These are phyloP conservation scores for Leccinum subtestaceum DNA, from an alignment of 768 basidiomycete species.

Conservation along the genomic window DNA sequence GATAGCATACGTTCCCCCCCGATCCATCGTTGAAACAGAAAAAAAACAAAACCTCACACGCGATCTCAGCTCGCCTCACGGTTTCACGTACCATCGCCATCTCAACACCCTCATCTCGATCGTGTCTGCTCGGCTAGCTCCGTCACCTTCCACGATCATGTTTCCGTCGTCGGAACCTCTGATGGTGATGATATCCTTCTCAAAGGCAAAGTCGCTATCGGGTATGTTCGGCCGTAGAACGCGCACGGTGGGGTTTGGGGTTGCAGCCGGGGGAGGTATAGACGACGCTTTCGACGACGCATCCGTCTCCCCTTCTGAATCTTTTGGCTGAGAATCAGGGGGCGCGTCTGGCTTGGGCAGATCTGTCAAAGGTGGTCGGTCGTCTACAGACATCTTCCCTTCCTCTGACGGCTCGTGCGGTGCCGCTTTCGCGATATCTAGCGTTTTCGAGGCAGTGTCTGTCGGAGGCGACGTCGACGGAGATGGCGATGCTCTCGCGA, in stretches of 20 bases:
- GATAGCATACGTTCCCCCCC: neutral
- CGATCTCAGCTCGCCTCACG: constrained; percentile 4
- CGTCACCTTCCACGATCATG: constrained; percentile 15
- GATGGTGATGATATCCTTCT: constrained; percentile 19
- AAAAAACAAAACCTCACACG: neutral
- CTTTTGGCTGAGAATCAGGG: neutral
- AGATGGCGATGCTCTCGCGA: neutral
- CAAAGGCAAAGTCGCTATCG: constrained; percentile 23
- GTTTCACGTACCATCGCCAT: constrained; percentile 24
- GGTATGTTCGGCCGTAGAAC: constrained; percentile 19
- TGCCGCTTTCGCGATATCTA: neutral
- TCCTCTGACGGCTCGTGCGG: neutral
- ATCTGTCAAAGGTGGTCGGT: constrained; percentile 1
- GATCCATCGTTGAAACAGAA: neutral
- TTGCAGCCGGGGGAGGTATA: neutral
- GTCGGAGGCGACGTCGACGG: neutral
- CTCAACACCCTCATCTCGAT: constrained; percentile 27
- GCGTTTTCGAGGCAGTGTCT: constrained; percentile 6
- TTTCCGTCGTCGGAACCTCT: constrained; percentile 9
- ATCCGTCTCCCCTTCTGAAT: neutral
- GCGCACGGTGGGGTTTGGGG: constrained; percentile 1
- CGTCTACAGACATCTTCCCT: neutral
- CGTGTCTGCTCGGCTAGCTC: neutral
- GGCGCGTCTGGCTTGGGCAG: neutral
- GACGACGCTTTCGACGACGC: constrained; percentile 1